Evolutionary conservation across 306 rosid genomes (phyloP).

Genomic region (Cicer cuneatum): DNA sequence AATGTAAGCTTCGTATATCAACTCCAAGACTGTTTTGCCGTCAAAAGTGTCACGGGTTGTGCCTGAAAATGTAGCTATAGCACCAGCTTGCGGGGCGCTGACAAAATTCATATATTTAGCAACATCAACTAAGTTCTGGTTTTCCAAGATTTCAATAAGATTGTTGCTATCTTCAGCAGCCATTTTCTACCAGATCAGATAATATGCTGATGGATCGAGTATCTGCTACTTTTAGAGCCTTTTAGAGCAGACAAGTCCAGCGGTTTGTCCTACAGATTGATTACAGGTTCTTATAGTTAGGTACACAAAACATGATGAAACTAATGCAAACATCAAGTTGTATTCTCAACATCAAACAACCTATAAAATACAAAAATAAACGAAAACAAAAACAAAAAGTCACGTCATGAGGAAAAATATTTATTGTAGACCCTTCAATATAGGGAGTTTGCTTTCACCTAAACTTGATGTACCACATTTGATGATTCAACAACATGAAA

Average conservation of each 20-base stretch:
- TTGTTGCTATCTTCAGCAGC: slow-evolving; percentile 65
- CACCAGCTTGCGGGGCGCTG: slow-evolving; percentile 85
- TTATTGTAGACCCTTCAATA: neutral
- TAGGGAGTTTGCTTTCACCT: neutral
- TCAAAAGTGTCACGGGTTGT: slow-evolving; percentile 84
- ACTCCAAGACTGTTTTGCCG: slow-evolving; percentile 81
- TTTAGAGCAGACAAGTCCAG: slow-evolving; percentile 25
- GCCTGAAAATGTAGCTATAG: slow-evolving; percentile 88
- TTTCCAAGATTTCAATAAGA: slow-evolving; percentile 79
- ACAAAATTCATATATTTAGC: slow-evolving; percentile 71
- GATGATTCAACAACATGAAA: slow-evolving; percentile 5
- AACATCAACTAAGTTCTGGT: slow-evolving; percentile 55
- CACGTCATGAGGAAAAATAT: neutral
- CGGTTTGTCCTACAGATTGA: slow-evolving; percentile 28
- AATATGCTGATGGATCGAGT: slow-evolving; percentile 21
- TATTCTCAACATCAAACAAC: neutral
- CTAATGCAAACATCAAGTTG: slow-evolving; percentile 20
- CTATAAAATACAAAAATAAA: neutral
- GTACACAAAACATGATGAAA: slow-evolving; percentile 8
- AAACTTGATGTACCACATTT: neutral
- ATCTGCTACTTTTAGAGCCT: neutral
- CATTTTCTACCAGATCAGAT: slow-evolving; percentile 46
- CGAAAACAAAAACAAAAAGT: neutral
- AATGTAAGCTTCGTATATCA: slow-evolving; percentile 79
- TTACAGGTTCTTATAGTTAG: slow-evolving; percentile 22